Evolutionary conservation across 2,329 filamentous ascomycete genomes (phyloP), one percentile per base, ranked within the genome.

Genomic region (Onygenales sp.): DNA sequence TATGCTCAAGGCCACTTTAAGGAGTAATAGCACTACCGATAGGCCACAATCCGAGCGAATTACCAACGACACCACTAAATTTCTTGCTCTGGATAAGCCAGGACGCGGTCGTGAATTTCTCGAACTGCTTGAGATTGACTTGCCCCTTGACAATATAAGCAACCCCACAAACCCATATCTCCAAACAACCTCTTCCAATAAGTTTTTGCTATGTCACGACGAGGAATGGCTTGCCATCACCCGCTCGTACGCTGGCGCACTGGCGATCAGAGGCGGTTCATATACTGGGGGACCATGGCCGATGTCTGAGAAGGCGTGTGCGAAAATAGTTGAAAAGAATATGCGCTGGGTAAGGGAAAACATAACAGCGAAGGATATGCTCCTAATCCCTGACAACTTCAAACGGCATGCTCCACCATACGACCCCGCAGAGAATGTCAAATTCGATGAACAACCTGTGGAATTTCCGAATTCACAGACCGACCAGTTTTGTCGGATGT

Each of bases 171-270:
- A 82, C 2, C 63, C 77, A 45, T 70, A 75, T 17, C 54, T 70
- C 0, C 56, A 68, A 52, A 58, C 27, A 43, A 49, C 21, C 49
- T 47, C 13, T 50, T 57, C 6, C 8, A 21, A 34, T 14, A 0
- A 75, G 33, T 49, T 49, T 40, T 10, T 33, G 7, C 13, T 49
- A 5, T 17, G 83, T 46, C 97, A 97, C 66, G 93, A 97, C 67
- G 82, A 84, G 7, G 93, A 98, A 71, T 98, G 92, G 91, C 82
- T 98, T 5, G 86, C 93, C 42, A 95, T 98, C 58, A 90, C 85
- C 13, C 86, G 91, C 43, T 85, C 83, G 5, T 93, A 96, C 64
- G 82, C 87, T 39, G 62, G 74, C 2, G 76, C 82, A 43, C 75
- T 93, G 1, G 69, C 73, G 1, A 72, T 91, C 39, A 49, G 36